Percentiles rank a stretch among this genome's conserved stretches.
These are phyloP conservation scores for Jamesozyma lodderae DNA, from an alignment of 805 yeast genomes.

Conservation along the genomic window DNA sequence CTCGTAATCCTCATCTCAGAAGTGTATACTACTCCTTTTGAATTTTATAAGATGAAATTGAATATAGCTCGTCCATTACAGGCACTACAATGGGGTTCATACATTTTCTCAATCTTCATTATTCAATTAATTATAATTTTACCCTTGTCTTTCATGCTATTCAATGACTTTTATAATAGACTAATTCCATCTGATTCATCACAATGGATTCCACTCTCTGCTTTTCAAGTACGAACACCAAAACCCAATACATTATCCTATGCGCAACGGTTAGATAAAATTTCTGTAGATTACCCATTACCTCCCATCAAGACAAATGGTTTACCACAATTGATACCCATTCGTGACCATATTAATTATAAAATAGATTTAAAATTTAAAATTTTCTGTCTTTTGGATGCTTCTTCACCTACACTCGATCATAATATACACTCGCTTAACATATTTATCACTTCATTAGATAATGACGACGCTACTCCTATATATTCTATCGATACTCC, in stretches of 20 bases:
- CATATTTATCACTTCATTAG: no score
- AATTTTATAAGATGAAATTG: slow-evolving; percentile 19
- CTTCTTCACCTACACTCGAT: background rate
- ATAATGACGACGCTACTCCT: no score
- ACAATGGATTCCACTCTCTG: slow-evolving; percentile 17
- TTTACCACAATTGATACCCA: slow-evolving; percentile 13
- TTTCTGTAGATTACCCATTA: slow-evolving; percentile 10
- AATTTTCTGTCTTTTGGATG: slow-evolving; percentile 14
- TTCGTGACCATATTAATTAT: slow-evolving; percentile 19
- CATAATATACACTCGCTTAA: no score
- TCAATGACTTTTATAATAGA: slow-evolving; percentile 23
- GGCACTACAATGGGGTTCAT: slow-evolving; percentile 23
- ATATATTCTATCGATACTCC: background rate
- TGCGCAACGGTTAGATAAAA: slow-evolving; percentile 10
- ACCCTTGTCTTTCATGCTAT: slow-evolving; percentile 23
- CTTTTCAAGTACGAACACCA: slow-evolving; percentile 1
- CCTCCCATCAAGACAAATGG: slow-evolving; percentile 20
- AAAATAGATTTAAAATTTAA: slow-evolving; percentile 20
- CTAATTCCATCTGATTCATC: slow-evolving; percentile 25
- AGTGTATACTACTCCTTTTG: no score
- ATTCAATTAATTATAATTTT: slow-evolving; percentile 20
- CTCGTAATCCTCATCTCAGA: no score
- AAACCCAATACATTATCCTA: slow-evolving; percentile 1
- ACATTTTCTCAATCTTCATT: slow-evolving; percentile 10
- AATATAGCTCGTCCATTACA: slow-evolving; percentile 26